These are phyloP conservation scores for Coprinopsis cinerea DNA, from an alignment of 768 basidiomycete genomes.

Conservation along the genomic window DNA sequence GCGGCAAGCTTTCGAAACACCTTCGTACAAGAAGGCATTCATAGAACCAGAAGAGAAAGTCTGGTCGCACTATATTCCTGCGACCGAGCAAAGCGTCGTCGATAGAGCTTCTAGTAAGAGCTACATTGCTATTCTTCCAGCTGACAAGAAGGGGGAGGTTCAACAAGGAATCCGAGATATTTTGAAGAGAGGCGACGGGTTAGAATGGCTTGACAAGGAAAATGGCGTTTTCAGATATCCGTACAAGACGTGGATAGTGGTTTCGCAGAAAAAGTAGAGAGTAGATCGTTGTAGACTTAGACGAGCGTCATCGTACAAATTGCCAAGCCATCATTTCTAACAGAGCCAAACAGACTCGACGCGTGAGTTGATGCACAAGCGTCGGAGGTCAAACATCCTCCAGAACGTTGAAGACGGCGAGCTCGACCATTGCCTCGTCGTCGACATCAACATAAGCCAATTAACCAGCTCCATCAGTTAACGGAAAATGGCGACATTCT, in stretches of 20 bases:
- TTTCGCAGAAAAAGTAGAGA: slow-evolving; percentile 30
- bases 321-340: too few species aligned
- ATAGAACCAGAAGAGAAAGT: slow-evolving; percentile 48
- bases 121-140: slow-evolving; percentile 64
- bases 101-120: slow-evolving; percentile 79
- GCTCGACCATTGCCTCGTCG: too few species aligned
- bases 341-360: slow-evolving; percentile 3
- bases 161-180: slow-evolving; percentile 46
- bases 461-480: not conserved
- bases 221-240: slow-evolving; percentile 76
- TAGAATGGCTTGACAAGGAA: slow-evolving; percentile 69
- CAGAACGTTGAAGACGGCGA: too few species aligned
- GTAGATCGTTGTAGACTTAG: not conserved
- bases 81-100: slow-evolving; percentile 50
- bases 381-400: too few species aligned
- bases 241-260: slow-evolving; percentile 61
- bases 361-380: slow-evolving; percentile 6
- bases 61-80: slow-evolving; percentile 47
- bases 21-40: slow-evolving; percentile 56
- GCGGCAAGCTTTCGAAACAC: slow-evolving; percentile 62
- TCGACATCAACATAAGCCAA: too few species aligned
- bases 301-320: too few species aligned
- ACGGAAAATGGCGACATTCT: slow-evolving; percentile 52
- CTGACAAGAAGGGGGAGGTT: slow-evolving; percentile 52
- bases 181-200: slow-evolving; percentile 52